These are phyloP conservation scores for Parietaria judaica DNA, from an alignment of 306 rosid species.

Conservation along the genomic window DNA sequence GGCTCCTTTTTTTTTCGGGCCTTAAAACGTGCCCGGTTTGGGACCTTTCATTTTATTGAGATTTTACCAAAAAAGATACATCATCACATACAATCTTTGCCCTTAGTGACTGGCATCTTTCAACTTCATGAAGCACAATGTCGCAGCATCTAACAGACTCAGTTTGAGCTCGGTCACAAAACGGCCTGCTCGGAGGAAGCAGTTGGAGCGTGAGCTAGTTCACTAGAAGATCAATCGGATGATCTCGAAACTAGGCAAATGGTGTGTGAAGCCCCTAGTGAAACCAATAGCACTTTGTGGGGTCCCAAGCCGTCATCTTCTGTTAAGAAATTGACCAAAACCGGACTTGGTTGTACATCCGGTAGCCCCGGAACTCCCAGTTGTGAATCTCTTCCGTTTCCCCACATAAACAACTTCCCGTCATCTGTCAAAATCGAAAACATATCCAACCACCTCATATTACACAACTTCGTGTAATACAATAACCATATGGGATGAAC, in stretches of 20 bases:
- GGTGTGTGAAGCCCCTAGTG: slow-evolving; percentile 82
- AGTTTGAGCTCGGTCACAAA: background rate
- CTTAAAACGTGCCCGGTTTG: no score
- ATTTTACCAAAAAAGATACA: no score
- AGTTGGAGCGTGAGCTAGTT: background rate
- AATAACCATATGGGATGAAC: background rate
- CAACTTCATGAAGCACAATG: background rate
- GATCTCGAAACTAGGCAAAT: slow-evolving; percentile 65
- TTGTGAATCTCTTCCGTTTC: slow-evolving; percentile 71
- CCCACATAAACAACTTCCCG: slow-evolving; percentile 87
- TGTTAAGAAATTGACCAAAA: slow-evolving; percentile 66
- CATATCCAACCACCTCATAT: background rate
- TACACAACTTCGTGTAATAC: background rate
- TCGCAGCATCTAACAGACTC: background rate
- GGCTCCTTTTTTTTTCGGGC: no score
- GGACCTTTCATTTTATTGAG: no score
- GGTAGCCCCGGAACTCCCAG: slow-evolving; percentile 94
- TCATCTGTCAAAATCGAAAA: slow-evolving; percentile 39
- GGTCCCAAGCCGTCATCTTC: slow-evolving; percentile 79
- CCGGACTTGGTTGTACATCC: slow-evolving; percentile 47
- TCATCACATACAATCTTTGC: no score
- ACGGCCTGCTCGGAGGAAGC: no score
- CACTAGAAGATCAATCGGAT: slow-evolving; percentile 15
- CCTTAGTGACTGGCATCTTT: background rate
- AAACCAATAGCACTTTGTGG: slow-evolving; percentile 58